phyloP scores from a whole-genome alignment of 176 grass and related monocot species.

The Oryza glumipatula region DNA sequence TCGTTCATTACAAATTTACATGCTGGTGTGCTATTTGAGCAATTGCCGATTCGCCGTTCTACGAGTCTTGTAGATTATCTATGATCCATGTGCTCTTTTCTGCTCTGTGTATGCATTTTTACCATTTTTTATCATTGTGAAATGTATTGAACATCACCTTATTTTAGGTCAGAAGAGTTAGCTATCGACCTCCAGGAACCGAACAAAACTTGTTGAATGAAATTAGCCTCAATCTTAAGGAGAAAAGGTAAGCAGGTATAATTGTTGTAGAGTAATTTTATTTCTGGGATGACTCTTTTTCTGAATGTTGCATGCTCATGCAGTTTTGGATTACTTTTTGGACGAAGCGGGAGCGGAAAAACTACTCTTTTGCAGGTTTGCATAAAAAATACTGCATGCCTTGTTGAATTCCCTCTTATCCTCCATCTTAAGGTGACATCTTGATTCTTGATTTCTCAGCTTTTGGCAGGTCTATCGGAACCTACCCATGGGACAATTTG shows the following conservation, averaged over 20 bases:
- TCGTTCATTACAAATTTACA: background rate
- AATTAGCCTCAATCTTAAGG: constrained; percentile 64
- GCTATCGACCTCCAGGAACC: constrained; percentile 74
- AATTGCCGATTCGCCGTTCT: background rate
- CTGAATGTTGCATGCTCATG: constrained; percentile 18
- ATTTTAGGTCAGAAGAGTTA: constrained; percentile 83
- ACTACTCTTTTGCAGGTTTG: constrained; percentile 92
- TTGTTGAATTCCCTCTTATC: constrained; percentile 5
- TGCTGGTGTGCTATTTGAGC: background rate
- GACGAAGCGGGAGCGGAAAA: constrained; percentile 84
- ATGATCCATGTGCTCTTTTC: background rate
- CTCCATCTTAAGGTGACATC: constrained; percentile 16
- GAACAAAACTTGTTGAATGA: constrained; percentile 72
- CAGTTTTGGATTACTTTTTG: constrained; percentile 98
- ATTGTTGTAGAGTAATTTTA: background rate
- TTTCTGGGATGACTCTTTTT: constrained; percentile 10
- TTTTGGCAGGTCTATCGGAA: constrained; percentile 74
- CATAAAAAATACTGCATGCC: background rate
- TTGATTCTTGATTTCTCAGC: constrained; percentile 55
- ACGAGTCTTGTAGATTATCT: background rate
- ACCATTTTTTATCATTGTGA: background rate
- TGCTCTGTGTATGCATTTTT: background rate
- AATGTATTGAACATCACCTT: constrained; percentile 42
- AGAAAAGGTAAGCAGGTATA: constrained; percentile 61
- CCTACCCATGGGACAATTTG: constrained; percentile 71